Base-by-base conservation (phyloP, 345 rosid genomes). In the Erucastrum elatum region DNA sequence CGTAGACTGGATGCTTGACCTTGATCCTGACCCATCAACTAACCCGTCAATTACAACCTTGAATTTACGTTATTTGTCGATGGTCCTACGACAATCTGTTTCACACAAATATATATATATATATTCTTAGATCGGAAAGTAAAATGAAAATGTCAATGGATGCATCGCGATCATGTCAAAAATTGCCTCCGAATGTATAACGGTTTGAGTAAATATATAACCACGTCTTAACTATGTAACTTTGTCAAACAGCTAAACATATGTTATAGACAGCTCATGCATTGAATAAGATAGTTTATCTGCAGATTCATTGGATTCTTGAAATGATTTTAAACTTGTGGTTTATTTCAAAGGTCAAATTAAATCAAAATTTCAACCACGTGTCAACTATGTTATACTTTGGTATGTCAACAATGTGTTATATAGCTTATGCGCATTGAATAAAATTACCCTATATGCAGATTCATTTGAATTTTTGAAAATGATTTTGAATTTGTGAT, bases 71-170 rank as follows among this genome's bases (percentile, higher is more conserved):
- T 49, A 69, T 9, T 33, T 35, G n/a, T 71, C 37, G 46, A 29
- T 29, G 31, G 3, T 29, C 30, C 30, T 29, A n/a, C 1, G 7
- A 41, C 2, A 39, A 3, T 17, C 5, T 33, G 0, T 9, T 35
- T 26, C 27, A 51, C 21, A 33, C 8, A 49, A 5, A 8, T 21
- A 44, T 4, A 41, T 8, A 66, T 4, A 29, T 29, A 29, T n/a
- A 29, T 29, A 33, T 13, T 31, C 69, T 25, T 27, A 35, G 67
- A 27, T 27, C 13, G 33, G 76, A 64, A 55, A 71, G 11, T 33
- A 25, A 51, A n/a, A 25, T 25, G 64, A 63, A 51, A 65, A 78
- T 8, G 73, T 78, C 73, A 72, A 72, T 78, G 67, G 31, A 72
- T 13, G 7, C 53, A 61, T 72, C 72, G 11, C 4, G 55, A 46